These are phyloP conservation scores for Pseudohyphozyma bogoriensis DNA, from an alignment of 768 basidiomycete genomes.

Conservation along the genomic window DNA sequence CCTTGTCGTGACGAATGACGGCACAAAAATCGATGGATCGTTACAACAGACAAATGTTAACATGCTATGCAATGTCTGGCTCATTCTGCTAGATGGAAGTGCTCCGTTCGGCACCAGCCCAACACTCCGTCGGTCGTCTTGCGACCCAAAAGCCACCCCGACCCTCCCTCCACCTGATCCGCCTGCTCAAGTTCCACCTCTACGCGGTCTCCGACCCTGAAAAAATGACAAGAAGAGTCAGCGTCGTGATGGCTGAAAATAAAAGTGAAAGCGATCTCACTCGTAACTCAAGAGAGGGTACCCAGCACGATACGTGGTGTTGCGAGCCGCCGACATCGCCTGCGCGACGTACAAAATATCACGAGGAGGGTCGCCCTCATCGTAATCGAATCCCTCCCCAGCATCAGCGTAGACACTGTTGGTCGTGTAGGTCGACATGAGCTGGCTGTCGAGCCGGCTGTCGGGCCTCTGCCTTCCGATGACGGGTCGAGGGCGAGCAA, in stretches of 20 bases:
- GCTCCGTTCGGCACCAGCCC: slow-evolving; percentile 22
- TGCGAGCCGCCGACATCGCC: slow-evolving; percentile 13
- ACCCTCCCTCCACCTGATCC: slow-evolving; percentile 21
- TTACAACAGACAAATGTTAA: too few relatives aligned
- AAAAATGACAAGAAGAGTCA: not conserved
- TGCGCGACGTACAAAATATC: slow-evolving; percentile 26
- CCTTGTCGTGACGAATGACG: too few relatives aligned
- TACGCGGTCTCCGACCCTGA: slow-evolving; percentile 8
- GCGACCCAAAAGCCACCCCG: slow-evolving; percentile 23
- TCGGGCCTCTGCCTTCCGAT: too few relatives aligned
- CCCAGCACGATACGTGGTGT: slow-evolving; percentile 4
- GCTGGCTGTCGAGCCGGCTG: too few relatives aligned
- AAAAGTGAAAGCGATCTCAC: not conserved
- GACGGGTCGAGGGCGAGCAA: too few relatives aligned
- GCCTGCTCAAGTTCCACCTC: slow-evolving; percentile 26
- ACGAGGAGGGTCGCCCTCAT: not conserved
- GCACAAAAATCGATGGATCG: too few relatives aligned
- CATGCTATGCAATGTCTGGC: not conserved
- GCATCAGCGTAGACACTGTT: too few relatives aligned
- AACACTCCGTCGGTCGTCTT: not conserved
- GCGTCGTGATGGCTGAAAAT: not conserved
- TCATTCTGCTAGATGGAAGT: slow-evolving; percentile 9
- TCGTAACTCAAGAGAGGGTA: slow-evolving; percentile 16
- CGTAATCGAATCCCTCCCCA: not conserved
- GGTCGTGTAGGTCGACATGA: too few relatives aligned